phyloP scores from a whole-genome alignment of 208 protist species.

The Trypanosoma vivax region DNA sequence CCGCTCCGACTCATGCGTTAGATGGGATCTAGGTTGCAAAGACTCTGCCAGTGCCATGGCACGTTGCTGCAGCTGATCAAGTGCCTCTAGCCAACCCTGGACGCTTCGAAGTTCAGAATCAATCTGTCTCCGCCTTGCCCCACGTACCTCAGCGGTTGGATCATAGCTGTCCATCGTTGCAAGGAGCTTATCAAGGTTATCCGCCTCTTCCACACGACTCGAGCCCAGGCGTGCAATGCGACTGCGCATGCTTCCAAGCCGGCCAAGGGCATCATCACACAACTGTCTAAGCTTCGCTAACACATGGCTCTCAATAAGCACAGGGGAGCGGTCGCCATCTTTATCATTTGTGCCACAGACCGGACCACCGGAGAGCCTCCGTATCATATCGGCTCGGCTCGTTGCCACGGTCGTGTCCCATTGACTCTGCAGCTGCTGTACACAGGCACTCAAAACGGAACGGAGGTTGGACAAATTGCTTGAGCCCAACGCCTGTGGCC shows the following conservation, averaged over 20 bases:
- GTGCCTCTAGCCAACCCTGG: constrained; percentile 16
- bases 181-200: constrained; percentile 19
- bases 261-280: constrained; percentile 25
- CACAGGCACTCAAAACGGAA: neutral
- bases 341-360: no score
- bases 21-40: constrained; percentile 13
- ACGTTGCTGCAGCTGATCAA: constrained; percentile 17
- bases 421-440: neutral
- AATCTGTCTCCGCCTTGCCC: constrained; percentile 16
- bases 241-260: constrained; percentile 27
- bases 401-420: neutral
- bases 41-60: constrained; percentile 14
- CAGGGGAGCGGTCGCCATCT: no score
- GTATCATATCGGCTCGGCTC: neutral
- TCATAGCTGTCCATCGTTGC: constrained; percentile 38
- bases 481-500: no score
- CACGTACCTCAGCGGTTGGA: constrained; percentile 26
- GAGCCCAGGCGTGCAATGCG: constrained; percentile 32
- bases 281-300: constrained; percentile 15
- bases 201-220: constrained; percentile 26
- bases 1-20: neutral
- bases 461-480: neutral
- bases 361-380: neutral
- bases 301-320: neutral
- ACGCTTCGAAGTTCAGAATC: constrained; percentile 24